These are phyloP conservation scores for Macrolepiota dolichaula DNA, from an alignment of 768 basidiomycete genomes.

Conservation along the genomic window DNA sequence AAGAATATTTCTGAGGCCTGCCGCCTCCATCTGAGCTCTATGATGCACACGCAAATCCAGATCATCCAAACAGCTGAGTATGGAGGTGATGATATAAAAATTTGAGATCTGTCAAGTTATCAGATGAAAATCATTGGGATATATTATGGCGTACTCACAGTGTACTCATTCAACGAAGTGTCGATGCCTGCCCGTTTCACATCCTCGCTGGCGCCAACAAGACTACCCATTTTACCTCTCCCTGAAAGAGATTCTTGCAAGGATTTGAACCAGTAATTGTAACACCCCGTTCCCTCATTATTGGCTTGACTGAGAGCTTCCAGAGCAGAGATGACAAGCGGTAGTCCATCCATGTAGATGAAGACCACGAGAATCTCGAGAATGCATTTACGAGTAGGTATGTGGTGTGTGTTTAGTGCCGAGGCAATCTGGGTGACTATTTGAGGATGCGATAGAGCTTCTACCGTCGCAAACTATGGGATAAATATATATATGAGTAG, in stretches of 20 bases:
- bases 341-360: conserved; percentile 57
- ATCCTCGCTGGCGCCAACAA: conserved; percentile 94
- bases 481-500: conserved; percentile 9
- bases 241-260: conserved; percentile 75
- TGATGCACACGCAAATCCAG: conserved; percentile 83
- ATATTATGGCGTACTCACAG: conserved; percentile 46
- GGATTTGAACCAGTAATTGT: conserved; percentile 88
- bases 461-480: conserved; percentile 58
- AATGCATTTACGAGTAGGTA: conserved; percentile 74
- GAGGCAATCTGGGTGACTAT: conserved; percentile 79
- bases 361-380: conserved; percentile 78
- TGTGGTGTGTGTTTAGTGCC: conserved; percentile 76
- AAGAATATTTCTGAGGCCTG: conserved; percentile 75
- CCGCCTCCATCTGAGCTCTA: conserved; percentile 85
- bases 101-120: conserved; percentile 54
- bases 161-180: conserved; percentile 77
- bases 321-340: conserved; percentile 71
- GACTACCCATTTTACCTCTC: conserved; percentile 90
- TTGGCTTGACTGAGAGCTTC: conserved; percentile 71
- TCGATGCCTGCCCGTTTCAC: conserved; percentile 67
- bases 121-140: background rate
- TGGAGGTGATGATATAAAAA: conserved; percentile 65
- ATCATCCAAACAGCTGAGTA: conserved; percentile 67
- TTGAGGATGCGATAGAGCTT: conserved; percentile 68
- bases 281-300: conserved; percentile 56